Percentiles rank a stretch among this genome's conserved stretches.
These are phyloP conservation scores for Leccinellum albellum DNA, from an alignment of 768 basidiomycete genomes.

Conservation along the genomic window DNA sequence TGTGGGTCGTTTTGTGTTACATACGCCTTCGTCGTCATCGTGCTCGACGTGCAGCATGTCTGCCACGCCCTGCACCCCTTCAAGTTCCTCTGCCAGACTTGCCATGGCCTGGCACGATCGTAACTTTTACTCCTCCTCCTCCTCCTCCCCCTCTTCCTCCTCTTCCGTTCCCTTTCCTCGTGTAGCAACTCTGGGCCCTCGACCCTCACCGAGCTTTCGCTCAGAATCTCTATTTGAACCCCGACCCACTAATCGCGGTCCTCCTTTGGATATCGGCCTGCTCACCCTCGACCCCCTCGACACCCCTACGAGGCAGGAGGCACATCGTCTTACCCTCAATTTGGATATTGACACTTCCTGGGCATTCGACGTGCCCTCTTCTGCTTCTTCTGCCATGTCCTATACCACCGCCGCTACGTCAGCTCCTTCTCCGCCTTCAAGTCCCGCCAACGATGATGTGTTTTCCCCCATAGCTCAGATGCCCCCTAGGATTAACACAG, in stretches of 20 bases:
- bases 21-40: not conserved
- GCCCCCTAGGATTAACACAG: slow-evolving; percentile 2
- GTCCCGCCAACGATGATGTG: slow-evolving; percentile 11
- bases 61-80: slow-evolving; percentile 28
- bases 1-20: slow-evolving; percentile 12
- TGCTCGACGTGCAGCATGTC: slow-evolving; percentile 28
- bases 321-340: slow-evolving; percentile 22
- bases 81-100: not conserved
- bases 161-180: slow-evolving; percentile 22
- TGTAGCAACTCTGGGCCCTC: slow-evolving; percentile 1
- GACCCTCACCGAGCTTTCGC: slow-evolving; percentile 4
- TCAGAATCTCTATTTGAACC: slow-evolving; percentile 20
- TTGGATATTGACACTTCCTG: slow-evolving; percentile 18
- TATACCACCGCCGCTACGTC: slow-evolving; percentile 16
- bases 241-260: slow-evolving; percentile 5
- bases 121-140: not conserved
- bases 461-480: slow-evolving; percentile 5
- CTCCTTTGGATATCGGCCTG: slow-evolving; percentile 12
- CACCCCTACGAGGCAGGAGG: slow-evolving; percentile 4
- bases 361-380: slow-evolving; percentile 12
- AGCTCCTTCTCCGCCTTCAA: slow-evolving; percentile 6
- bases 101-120: not conserved
- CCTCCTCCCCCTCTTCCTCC: slow-evolving; percentile 1
- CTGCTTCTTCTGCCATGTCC: slow-evolving; percentile 24
- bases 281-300: slow-evolving; percentile 6